phyloP scores from a whole-genome alignment of 164 flowering plant genomes.

The Santalum album region DNA sequence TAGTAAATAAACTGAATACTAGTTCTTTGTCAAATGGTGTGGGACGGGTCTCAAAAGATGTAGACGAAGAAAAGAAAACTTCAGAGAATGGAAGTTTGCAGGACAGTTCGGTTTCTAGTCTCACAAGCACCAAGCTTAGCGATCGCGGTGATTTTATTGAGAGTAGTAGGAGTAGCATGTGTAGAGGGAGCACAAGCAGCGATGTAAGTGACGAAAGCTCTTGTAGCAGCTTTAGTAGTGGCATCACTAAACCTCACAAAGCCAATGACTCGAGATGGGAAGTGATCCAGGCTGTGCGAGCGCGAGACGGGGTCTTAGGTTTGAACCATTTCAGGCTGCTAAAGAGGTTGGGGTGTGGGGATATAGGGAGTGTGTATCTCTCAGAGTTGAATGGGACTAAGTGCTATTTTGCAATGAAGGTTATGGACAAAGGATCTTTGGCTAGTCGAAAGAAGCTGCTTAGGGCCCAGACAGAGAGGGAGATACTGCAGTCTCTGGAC shows the following conservation, averaged over 20 bases:
- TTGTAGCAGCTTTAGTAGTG: not conserved
- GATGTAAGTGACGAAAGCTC: not conserved
- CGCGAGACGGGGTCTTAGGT: not conserved
- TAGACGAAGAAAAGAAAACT: not conserved
- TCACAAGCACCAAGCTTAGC: not conserved
- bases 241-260: not conserved
- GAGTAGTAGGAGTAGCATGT: not conserved
- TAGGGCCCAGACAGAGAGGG: conserved; percentile 1
- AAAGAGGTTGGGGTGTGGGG: conserved; percentile 1
- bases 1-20: not conserved
- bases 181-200: not conserved
- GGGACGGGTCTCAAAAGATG: not conserved
- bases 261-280: conserved; percentile 4
- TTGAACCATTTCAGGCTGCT: not conserved
- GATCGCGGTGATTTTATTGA: not conserved
- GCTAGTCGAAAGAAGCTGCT: not conserved
- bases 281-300: not conserved
- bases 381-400: not conserved
- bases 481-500: conserved; percentile 1
- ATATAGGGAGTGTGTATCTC: conserved; percentile 1
- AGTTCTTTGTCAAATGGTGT: not conserved
- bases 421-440: not conserved
- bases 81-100: not conserved
- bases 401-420: not conserved
- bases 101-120: not conserved